Conservation (phyloP, 495 filamentous ascomycete species). For the Rhypophila decipiens region DNA sequence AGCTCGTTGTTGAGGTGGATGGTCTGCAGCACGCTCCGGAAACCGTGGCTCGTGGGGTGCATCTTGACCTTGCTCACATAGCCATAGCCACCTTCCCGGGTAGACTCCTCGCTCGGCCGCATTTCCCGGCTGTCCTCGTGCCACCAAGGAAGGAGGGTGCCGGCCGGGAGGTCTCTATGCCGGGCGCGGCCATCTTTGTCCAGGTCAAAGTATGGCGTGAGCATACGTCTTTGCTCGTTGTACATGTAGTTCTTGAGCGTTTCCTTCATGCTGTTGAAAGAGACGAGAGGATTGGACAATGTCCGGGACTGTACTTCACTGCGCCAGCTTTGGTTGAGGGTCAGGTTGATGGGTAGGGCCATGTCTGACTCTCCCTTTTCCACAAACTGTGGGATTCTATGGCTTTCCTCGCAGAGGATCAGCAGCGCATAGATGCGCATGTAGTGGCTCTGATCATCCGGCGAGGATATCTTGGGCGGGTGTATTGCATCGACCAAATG, state of each 20-base stretch:
- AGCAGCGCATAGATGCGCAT: neutral
- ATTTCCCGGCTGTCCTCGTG: neutral
- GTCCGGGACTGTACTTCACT: neutral
- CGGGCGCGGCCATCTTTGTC: neutral
- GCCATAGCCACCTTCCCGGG: neutral
- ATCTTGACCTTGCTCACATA: constrained; percentile 1
- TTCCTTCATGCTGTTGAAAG: neutral
- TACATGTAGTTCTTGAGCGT: neutral
- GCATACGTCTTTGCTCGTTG: neutral
- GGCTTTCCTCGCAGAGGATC: neutral
- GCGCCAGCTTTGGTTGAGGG: neutral
- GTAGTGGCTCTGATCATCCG: neutral
- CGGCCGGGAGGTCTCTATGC: neutral
- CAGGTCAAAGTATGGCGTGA: neutral
- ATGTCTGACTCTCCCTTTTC: neutral
- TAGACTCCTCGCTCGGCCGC: neutral
- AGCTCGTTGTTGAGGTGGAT: neutral
- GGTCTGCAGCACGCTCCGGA: neutral
- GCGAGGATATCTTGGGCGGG: neutral
- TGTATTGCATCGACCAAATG: neutral
- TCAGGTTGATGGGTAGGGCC: neutral
- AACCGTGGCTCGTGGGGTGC: neutral
- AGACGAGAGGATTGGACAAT: neutral
- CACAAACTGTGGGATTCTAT: neutral
- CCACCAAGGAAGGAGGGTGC: neutral